Evolutionary conservation across 2,329 filamentous ascomycete species (phyloP).

Genomic region (Mariannaea sp.): DNA sequence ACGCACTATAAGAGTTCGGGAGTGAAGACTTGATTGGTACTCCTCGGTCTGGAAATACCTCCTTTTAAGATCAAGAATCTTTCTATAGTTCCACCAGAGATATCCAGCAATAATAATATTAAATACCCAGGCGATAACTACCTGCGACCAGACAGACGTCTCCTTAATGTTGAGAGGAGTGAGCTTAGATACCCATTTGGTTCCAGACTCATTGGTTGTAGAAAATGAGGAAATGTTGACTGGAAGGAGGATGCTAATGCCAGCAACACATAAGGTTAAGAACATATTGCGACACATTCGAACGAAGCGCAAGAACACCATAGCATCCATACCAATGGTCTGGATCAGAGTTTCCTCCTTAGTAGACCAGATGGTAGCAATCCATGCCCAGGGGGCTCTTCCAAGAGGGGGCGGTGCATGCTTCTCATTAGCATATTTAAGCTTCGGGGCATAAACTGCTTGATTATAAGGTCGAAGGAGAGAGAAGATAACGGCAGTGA

Average conservation of each 20-base stretch:
- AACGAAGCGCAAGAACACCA: constrained; percentile 85
- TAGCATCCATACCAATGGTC: constrained; percentile 89
- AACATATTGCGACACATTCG: constrained; percentile 95
- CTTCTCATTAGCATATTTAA: constrained; percentile 89
- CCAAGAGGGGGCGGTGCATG: constrained; percentile 86
- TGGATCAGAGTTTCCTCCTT: constrained; percentile 77
- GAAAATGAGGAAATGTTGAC: constrained; percentile 65
- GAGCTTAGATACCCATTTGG: constrained; percentile 61
- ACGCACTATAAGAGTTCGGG: constrained; percentile 68
- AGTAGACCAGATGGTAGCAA: constrained; percentile 76
- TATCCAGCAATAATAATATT: constrained; percentile 78
- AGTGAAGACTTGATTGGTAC: constrained; percentile 86
- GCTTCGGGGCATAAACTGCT: constrained; percentile 90
- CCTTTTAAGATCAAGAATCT: constrained; percentile 71
- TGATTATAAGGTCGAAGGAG: constrained; percentile 89
- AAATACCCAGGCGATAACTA: constrained; percentile 66
- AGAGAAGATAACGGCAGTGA: constrained; percentile 82
- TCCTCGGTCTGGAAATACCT: constrained; percentile 84
- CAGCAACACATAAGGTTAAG: constrained; percentile 70
- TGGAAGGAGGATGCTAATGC: constrained; percentile 79
- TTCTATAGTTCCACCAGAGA: constrained; percentile 88
- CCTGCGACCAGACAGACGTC: constrained; percentile 61
- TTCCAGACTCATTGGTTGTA: constrained; percentile 23
- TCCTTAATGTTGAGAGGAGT: constrained; percentile 62
- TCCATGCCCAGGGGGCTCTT: constrained; percentile 87